Conservation (phyloP, 169 alveolate genomes). For the Eimeria sp. region DNA sequence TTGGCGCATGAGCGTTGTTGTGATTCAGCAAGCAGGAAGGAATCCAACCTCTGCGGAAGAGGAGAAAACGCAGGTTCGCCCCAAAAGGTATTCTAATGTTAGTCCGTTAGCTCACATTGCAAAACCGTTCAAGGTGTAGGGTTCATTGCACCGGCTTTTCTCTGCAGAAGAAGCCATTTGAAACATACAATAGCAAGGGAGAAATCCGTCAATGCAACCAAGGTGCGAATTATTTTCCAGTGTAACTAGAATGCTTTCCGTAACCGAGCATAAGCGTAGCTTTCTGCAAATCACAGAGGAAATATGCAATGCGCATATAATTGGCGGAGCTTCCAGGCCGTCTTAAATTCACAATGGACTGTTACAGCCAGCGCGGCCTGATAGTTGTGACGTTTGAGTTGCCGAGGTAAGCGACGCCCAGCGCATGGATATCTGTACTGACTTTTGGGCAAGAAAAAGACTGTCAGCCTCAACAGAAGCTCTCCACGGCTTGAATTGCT, state of each 20-base stretch:
- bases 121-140: constrained; percentile 74
- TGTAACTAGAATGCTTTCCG: constrained; percentile 58
- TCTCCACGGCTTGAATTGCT: neutral
- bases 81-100: neutral
- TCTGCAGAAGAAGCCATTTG: constrained; percentile 81
- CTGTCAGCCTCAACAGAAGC: neutral
- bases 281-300: neutral
- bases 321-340: constrained; percentile 37
- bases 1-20: neutral
- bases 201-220: constrained; percentile 94
- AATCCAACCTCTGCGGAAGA: neutral
- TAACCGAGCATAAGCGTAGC: constrained; percentile 66
- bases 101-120: constrained; percentile 54
- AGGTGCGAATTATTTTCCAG: constrained; percentile 88
- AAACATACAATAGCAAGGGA: constrained; percentile 90
- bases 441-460: neutral
- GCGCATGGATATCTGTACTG: neutral
- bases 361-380: constrained; percentile 88
- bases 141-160: neutral
- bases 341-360: constrained; percentile 85
- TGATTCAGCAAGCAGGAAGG: neutral
- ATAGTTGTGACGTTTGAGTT: constrained; percentile 88
- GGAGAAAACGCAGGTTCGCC: neutral
- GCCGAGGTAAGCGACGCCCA: constrained; percentile 86
- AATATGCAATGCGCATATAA: neutral